Evolutionary conservation across 2,329 filamentous ascomycete genomes (phyloP).

Genomic region (Cladosporium sp.): DNA sequence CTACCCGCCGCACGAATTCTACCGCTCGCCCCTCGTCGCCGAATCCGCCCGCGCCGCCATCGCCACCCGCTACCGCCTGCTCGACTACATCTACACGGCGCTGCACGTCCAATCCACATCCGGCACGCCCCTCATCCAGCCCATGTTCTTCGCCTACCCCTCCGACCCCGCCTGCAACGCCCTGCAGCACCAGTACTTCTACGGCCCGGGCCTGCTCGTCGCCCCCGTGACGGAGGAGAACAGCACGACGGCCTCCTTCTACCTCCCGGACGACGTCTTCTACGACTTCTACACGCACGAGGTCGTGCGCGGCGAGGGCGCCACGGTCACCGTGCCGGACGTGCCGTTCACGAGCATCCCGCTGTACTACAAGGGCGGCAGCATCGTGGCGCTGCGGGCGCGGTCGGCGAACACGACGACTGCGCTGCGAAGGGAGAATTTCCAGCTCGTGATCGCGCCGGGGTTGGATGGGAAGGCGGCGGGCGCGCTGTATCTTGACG

Average conservation of each 20-base stretch:
- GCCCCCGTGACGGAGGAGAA: constrained; percentile 50
- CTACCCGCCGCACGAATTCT: constrained; percentile 62
- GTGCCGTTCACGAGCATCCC: constrained; percentile 52
- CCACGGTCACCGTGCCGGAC: constrained; percentile 38
- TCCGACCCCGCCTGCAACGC: constrained; percentile 46
- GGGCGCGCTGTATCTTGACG: constrained; percentile 70
- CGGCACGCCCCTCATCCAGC: constrained; percentile 61
- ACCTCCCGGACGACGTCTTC: constrained; percentile 53
- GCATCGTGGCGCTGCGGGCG: constrained; percentile 56
- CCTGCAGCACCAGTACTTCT: constrained; percentile 55
- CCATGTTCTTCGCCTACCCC: constrained; percentile 67
- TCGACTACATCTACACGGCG: constrained; percentile 74
- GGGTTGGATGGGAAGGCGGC: constrained; percentile 55
- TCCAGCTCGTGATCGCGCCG: constrained; percentile 65
- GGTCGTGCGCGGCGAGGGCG: constrained; percentile 41
- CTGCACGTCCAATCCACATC: constrained; percentile 54
- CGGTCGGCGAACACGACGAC: constrained; percentile 55
- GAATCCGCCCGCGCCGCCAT: constrained; percentile 63
- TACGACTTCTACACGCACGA: constrained; percentile 55
- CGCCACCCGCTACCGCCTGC: constrained; percentile 64
- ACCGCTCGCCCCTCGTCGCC: constrained; percentile 59
- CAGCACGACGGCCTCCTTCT: constrained; percentile 47
- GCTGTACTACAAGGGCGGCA: constrained; percentile 61
- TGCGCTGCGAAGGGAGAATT: constrained; percentile 59
- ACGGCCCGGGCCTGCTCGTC: constrained; percentile 50